A percentile compares a stretch with the other conserved stretches of the same genome.
phyloP scores from a whole-genome alignment of 2,329 filamentous ascomycete species.

The Juglanconis oblonga region DNA sequence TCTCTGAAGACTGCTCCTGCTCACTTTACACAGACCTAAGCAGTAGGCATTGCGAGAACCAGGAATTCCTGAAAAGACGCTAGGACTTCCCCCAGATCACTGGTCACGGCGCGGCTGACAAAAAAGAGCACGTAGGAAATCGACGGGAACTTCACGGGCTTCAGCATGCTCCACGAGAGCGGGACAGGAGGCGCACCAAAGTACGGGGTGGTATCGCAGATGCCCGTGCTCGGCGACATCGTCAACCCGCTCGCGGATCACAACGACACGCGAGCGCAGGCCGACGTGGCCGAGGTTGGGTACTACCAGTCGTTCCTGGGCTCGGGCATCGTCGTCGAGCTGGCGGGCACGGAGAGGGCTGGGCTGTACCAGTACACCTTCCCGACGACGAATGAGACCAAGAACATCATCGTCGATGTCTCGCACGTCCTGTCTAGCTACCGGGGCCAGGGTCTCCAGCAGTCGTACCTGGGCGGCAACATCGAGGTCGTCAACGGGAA shows the following conservation, averaged over 20 bases:
- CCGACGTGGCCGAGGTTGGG: constrained; percentile 55
- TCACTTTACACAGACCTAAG: too few relatives aligned
- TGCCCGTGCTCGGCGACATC: constrained; percentile 50
- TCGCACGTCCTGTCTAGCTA: constrained; percentile 65
- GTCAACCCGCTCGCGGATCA: constrained; percentile 53
- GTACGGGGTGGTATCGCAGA: constrained; percentile 63
- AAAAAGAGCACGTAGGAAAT: neutral
- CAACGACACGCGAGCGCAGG: constrained; percentile 50
- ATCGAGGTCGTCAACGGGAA: constrained; percentile 53
- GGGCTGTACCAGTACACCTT: constrained; percentile 63
- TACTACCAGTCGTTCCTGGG: constrained; percentile 53
- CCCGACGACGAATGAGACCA: constrained; percentile 34
- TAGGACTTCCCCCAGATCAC: too few relatives aligned
- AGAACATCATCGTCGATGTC: constrained; percentile 59
- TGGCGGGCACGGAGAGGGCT: constrained; percentile 54
- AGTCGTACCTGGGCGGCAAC: constrained; percentile 59
- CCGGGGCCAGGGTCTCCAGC: constrained; percentile 57
- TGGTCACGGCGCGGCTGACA: neutral
- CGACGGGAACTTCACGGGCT: constrained; percentile 54
- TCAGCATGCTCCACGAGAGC: constrained; percentile 63
- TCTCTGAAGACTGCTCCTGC: neutral
- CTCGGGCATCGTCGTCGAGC: constrained; percentile 54
- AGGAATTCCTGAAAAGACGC: too few relatives aligned
- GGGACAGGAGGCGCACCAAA: constrained; percentile 69
- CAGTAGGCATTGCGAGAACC: too few relatives aligned